Base-by-base conservation (phyloP, 2,329 filamentous ascomycete species). In the Scortechinia acanthostroma region DNA sequence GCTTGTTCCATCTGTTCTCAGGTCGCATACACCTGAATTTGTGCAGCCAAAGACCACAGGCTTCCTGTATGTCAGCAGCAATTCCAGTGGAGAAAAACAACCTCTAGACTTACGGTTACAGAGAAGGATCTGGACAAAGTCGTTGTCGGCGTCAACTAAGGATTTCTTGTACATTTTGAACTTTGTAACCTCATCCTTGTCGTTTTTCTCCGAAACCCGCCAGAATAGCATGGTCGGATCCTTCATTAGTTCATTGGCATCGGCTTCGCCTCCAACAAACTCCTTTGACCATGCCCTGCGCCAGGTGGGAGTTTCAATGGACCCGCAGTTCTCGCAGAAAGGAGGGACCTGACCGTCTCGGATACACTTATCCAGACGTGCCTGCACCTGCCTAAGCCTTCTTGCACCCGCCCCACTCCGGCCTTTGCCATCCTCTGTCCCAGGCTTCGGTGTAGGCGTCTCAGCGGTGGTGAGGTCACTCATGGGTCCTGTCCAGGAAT, bases 241-340 rank as follows among this genome's bases (percentile, higher is more conserved):
- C 6, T 40, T 19, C 17, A 10, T 40, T 6, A 10, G 10, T 6
- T 10, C 35, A 6, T 40, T 40, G 10, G 35, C 35, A 13, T 40
- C 10, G 6, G 14, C 35, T 17, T 40, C 35, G 17, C 17, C 20
- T 13, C 35, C 35, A 10, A 40, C 35, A 10, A 40, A 10, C 17
- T 40, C 35, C 17, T 40, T 40, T 6, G 17, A 40, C 35, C 35
- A 40, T 15, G 35, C 35, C 6, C 35, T 13, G 17, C 35, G 35
- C 35, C 35, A 40, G 35, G 35, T 40, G 17, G 35, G 35, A 10
- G 35, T 40, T 19, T 40, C 35, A 19, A 40, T 40, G 6, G 10
- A 10, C 6, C 35, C 35, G 20, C 35, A 40, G 20, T 40, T 40
- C 35, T 19, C 35, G 20, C 35, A 40, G 17, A 10, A 40, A 13